A percentile compares a stretch with the other conserved stretches of the same genome.
Conservation (phyloP, 2,329 filamentous ascomycete species). For the Colletotrichum sp. region DNA sequence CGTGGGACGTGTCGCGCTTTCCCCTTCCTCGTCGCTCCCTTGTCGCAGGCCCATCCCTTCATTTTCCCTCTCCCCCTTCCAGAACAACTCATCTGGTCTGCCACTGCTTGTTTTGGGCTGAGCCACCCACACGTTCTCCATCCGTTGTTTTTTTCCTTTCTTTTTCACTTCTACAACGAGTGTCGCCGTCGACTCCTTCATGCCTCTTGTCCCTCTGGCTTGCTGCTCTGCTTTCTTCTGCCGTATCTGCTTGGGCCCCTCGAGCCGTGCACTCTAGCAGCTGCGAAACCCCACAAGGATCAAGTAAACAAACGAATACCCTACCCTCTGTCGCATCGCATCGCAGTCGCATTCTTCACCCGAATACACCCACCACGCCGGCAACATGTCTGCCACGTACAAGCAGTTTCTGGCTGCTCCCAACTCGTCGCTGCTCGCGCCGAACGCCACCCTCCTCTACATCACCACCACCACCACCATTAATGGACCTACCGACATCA, state of each 20-base stretch:
- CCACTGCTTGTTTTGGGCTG: conserved; percentile 16
- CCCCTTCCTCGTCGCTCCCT: conserved; percentile 12
- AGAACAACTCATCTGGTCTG: conserved; percentile 15
- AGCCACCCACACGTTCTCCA: conserved; percentile 21
- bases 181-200: not conserved
- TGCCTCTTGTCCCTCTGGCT: conserved; percentile 3
- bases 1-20: conserved; percentile 14
- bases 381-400: conserved; percentile 58
- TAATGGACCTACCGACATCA: conserved; percentile 73
- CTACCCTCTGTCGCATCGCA: not conserved
- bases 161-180: not conserved
- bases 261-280: conserved; percentile 3
- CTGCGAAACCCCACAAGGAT: not conserved
- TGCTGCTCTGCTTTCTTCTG: conserved; percentile 10
- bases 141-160: conserved; percentile 11
- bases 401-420: conserved; percentile 75
- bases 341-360: not conserved
- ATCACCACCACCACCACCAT: conserved; percentile 85
- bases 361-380: not conserved
- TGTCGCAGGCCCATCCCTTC: conserved; percentile 22
- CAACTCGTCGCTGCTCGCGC: conserved; percentile 65
- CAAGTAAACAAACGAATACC: not conserved
- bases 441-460: conserved; percentile 79
- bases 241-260: conserved; percentile 9
- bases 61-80: conserved; percentile 22